Conservation (phyloP, 768 basidiomycete genomes). For the Leccinellum luteum region DNA sequence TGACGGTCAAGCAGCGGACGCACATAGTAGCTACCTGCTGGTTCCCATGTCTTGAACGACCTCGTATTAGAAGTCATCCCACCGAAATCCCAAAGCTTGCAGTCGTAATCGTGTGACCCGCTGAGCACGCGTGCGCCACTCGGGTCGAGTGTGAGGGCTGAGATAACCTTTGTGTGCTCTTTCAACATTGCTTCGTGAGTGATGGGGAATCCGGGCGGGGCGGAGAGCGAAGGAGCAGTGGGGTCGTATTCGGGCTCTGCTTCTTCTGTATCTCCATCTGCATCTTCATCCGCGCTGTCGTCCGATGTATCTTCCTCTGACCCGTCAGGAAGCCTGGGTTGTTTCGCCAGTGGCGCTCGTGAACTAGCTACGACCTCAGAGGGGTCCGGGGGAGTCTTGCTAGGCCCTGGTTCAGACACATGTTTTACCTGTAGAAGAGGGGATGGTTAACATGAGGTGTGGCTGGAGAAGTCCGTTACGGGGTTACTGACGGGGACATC, state of each 20-base stretch:
- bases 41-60: constrained; percentile 97
- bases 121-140: constrained; percentile 89
- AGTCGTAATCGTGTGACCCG: constrained; percentile 96
- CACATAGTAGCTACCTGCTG: constrained; percentile 90
- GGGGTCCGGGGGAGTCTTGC: constrained; percentile 8
- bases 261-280: constrained; percentile 15
- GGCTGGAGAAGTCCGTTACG: constrained; percentile 3
- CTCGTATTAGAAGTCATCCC: constrained; percentile 90
- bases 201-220: constrained; percentile 65
- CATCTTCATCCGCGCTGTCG: constrained; percentile 14
- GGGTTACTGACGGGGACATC: constrained; percentile 32
- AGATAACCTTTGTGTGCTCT: constrained; percentile 95
- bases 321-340: constrained; percentile 8
- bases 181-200: constrained; percentile 91
- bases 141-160: constrained; percentile 88
- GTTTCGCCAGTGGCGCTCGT: constrained; percentile 1
- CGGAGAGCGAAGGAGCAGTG: constrained; percentile 38
- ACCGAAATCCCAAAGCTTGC: constrained; percentile 99
- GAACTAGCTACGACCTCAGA: constrained; percentile 24
- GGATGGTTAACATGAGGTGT: constrained; percentile 23
- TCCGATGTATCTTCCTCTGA: constrained; percentile 25
- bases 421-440: constrained; percentile 15
- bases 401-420: constrained; percentile 15
- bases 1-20: constrained; percentile 12
- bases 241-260: constrained; percentile 55